Base-by-base conservation (phyloP, 805 yeast species). In the Kockiozyma suomiensis region DNA sequence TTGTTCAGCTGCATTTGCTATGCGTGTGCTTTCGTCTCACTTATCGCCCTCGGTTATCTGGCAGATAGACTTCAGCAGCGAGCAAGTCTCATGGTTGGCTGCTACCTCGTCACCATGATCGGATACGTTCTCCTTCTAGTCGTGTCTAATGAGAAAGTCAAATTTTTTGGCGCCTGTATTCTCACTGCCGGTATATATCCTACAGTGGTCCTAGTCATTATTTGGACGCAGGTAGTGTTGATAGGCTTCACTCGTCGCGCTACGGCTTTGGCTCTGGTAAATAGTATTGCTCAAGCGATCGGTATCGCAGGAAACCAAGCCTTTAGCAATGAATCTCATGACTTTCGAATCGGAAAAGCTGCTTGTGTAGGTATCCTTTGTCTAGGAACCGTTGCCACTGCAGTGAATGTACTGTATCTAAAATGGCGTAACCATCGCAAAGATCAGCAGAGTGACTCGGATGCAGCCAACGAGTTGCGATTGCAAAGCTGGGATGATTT, bases 1-100 rank as follows among this genome's bases (percentile, higher is more conserved):
- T 81, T 86, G 55, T 85, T 85, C 75, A 86, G 96, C 0, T 87
- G 90, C 54, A 90, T 89, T 66, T 94, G 96, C 26, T 90, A 94
- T 90, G 76, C 88, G 43, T 75, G 79, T 38, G 88, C 96, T 0
- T 85, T 89, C 69, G 90, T 86, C 7, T 75, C 81, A 32, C 82
- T 85, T 46, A 83, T 86, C 72, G 66, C 81, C 1, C 65, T 80
- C 21, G 93, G 96, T 0, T 76, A 78, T 61, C 62, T 79, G 56
- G 86, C 94, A 0, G 96, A 90, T 71, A 73, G 70, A 48, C 56
- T 74, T 19, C 76, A 81, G 63, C 72, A 73, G 48, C 65, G 80
- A 4, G 75, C 62, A 43, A 45, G 57, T 7, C 64, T 72, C 40
- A 58, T 68, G 13, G 33, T 72, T 3, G 38, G 61, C 15, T 59